Evolutionary conservation across 192 early-diverging fungal species (phyloP).

Genomic region (Gigaspora rosea): DNA sequence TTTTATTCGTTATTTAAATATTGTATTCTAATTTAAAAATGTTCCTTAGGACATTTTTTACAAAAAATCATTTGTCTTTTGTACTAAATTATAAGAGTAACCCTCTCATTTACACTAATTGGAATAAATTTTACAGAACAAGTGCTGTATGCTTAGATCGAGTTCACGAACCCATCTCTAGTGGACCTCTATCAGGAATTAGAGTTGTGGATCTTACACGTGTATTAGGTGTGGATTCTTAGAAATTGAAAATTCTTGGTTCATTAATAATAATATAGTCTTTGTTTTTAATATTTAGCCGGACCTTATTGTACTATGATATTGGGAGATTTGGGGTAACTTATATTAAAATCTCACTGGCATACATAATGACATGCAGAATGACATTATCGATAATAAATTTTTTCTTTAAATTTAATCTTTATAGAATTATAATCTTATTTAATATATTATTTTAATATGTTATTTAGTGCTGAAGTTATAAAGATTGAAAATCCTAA

Average conservation of each 20-base stretch:
- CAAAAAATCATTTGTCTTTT: no score
- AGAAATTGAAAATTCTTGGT: background rate
- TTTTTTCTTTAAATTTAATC: background rate
- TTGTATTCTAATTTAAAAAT: no score
- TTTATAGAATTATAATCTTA: background rate
- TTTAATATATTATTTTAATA: background rate
- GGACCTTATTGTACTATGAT: slow-evolving; percentile 82
- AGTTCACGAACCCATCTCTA: background rate
- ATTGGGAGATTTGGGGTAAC: slow-evolving; percentile 74
- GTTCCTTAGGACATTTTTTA: no score
- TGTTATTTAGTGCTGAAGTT: slow-evolving; percentile 67
- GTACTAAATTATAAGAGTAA: no score
- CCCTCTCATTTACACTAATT: no score
- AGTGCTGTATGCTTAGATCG: no score
- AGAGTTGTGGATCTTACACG: slow-evolving; percentile 74
- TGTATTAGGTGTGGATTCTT: slow-evolving; percentile 51
- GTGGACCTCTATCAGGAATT: slow-evolving; percentile 62
- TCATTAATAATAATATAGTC: background rate
- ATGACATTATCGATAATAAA: background rate
- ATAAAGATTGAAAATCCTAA: slow-evolving; percentile 88
- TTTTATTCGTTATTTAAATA: no score
- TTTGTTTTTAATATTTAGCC: slow-evolving; percentile 41
- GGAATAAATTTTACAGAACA: no score
- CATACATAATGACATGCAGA: background rate
- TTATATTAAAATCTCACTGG: background rate